phyloP scores from a whole-genome alignment of 2,329 filamentous ascomycete species.

The Sphaerulina musiva region DNA sequence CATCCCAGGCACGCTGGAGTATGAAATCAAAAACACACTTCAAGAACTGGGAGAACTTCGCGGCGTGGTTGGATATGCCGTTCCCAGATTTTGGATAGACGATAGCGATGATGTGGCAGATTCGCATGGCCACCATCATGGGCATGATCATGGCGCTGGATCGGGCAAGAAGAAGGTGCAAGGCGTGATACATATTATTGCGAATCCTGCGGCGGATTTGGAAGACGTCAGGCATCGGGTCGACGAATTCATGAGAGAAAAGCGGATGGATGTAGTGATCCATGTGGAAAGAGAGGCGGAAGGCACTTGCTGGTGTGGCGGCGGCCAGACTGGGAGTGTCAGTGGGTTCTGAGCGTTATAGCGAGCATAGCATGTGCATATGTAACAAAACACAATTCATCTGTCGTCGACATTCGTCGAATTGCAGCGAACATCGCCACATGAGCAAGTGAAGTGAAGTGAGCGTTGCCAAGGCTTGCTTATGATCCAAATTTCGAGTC shows the following conservation, averaged over 20 bases:
- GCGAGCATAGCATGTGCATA: background rate
- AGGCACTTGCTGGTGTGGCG: conserved; percentile 56
- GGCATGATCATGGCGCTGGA: conserved; percentile 10
- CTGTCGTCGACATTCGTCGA: background rate
- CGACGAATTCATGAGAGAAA: conserved; percentile 59
- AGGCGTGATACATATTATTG: conserved; percentile 81
- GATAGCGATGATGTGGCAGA: conserved; percentile 48
- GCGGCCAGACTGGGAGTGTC: conserved; percentile 20
- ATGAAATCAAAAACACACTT: conserved; percentile 76
- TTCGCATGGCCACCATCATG: conserved; percentile 41
- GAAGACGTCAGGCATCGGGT: conserved; percentile 82
- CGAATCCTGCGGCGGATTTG: conserved; percentile 62
- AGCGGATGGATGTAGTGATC: conserved; percentile 73
- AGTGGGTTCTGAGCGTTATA: conserved; percentile 2
- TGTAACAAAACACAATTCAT: background rate
- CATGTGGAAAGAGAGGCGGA: conserved; percentile 86
- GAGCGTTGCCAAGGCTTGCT: too few species aligned
- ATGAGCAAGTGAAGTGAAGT: too few species aligned
- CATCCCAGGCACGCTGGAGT: conserved; percentile 78
- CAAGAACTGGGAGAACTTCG: conserved; percentile 74
- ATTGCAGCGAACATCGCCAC: background rate
- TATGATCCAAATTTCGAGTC: too few species aligned
- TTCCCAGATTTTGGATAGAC: conserved; percentile 88
- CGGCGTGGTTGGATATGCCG: conserved; percentile 78
- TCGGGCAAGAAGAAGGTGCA: conserved; percentile 48